Percentiles rank a stretch among this genome's conserved stretches.
Evolutionary conservation across 495 filamentous ascomycete species (phyloP).

Genomic region (Parathielavia hyrcaniae): DNA sequence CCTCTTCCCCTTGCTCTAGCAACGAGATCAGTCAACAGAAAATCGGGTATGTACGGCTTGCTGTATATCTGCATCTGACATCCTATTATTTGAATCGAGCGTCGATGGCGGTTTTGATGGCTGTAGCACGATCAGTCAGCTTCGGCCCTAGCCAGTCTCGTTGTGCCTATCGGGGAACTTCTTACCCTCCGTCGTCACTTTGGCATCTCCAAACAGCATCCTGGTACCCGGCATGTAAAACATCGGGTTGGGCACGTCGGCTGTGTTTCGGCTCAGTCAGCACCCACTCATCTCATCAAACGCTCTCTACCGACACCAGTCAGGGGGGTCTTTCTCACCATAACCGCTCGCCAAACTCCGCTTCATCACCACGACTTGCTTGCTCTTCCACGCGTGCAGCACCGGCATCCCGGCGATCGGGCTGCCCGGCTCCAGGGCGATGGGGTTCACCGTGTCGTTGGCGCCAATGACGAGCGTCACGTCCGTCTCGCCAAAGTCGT

Average conservation of each 20-base stretch:
- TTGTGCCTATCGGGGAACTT: background rate
- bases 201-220: slow-evolving; percentile 83
- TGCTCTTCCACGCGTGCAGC: slow-evolving; percentile 82
- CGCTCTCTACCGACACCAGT: background rate
- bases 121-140: background rate
- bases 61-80: slow-evolving; percentile 4
- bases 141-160: background rate
- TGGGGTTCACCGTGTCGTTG: slow-evolving; percentile 82
- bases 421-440: slow-evolving; percentile 69
- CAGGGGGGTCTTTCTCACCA: slow-evolving; percentile 48
- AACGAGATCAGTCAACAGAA: background rate
- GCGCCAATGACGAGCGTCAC: slow-evolving; percentile 81
- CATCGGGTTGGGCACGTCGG: slow-evolving; percentile 82
- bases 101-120: slow-evolving; percentile 32
- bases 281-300: background rate
- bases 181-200: slow-evolving; percentile 67
- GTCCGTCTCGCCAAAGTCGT: slow-evolving; percentile 74
- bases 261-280: slow-evolving; percentile 31
- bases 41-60: slow-evolving; percentile 15
- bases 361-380: slow-evolving; percentile 85
- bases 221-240: slow-evolving; percentile 77
- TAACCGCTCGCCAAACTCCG: slow-evolving; percentile 75
- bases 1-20: slow-evolving; percentile 10
- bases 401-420: slow-evolving; percentile 83
- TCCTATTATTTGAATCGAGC: slow-evolving; percentile 35